Evolutionary conservation across 768 basidiomycete species (phyloP), one percentile per base, ranked within the genome.

Genomic region (Psilocybe sp.): DNA sequence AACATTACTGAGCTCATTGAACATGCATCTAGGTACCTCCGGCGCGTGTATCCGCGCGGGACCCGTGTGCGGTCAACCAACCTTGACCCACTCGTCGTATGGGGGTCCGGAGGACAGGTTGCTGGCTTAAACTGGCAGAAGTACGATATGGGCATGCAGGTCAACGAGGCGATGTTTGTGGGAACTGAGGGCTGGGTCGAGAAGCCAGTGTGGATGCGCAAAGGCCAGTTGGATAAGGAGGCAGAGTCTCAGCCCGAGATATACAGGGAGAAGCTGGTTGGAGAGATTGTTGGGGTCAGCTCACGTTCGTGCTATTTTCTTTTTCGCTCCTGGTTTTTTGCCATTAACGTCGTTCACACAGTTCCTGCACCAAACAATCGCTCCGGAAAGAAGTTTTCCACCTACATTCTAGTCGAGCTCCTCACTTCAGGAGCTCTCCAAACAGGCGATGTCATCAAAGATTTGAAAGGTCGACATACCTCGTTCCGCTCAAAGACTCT

Each of bases 141-240:
- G n/a, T 81, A 75, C 55, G 82, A 84, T 57, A 58, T 54, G 1
- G 76, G 77, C 1, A 78, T 80, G 76, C 80, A 81, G 54, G 60
- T 85, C 18, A 83, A 84, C 55, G 84, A 83, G 60, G 83, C 72
- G 0, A 72, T 85, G 75, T 85, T 84, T 57, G 71, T 72, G 0
- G 83, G 79, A 0, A 78, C 72, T 3, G 57, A 64, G 2, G 83
- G 82, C 1, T 85, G 79, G 80, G 74, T 80, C 1, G 61, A 71
- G 32, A 81, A 80, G 54, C 81, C 82, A 40, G 49, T 16, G 46
- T 69, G 51, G 47, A 64, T 54, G 67, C 59, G 32, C 18, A 38
- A 13, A 28, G 23, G 23, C 16, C 37, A 4, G 19, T 41, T 19
- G 12, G 2, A 15, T 34, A 37, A 11, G 9, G 12, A 7, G 32